These are phyloP conservation scores for Pichia sp. DNA, from an alignment of 1,139 yeast genomes.

Conservation along the genomic window DNA sequence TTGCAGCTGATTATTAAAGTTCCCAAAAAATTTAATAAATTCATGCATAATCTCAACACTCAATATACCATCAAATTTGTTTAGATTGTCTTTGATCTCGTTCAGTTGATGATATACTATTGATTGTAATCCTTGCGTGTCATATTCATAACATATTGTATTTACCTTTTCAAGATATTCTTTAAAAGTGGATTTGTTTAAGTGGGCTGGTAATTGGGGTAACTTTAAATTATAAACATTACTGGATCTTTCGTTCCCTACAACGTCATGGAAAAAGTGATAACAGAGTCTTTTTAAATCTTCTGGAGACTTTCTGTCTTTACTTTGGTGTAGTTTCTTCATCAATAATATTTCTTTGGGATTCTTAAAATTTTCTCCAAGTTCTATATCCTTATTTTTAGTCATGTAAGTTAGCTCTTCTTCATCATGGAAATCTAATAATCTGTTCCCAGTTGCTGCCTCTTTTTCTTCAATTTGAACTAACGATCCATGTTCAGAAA, in stretches of 20 bases:
- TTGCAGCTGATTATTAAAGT: neutral
- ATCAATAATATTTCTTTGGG: constrained; percentile 1
- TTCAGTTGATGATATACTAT: constrained; percentile 2
- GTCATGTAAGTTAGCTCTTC: constrained; percentile 5
- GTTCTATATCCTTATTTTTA: neutral
- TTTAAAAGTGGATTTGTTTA: neutral
- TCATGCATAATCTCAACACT: constrained; percentile 9
- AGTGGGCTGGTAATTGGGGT: constrained; percentile 5
- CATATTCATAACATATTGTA: constrained; percentile 4
- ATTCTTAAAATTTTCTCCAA: neutral
- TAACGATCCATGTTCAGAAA: constrained; percentile 13
- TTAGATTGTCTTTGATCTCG: constrained; percentile 1
- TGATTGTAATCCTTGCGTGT: constrained; percentile 1
- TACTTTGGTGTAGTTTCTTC: neutral
- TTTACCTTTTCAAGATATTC: constrained; percentile 5
- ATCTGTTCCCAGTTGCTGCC: neutral
- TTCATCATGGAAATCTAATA: constrained; percentile 1
- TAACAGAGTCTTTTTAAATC: neutral
- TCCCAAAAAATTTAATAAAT: constrained; percentile 7
- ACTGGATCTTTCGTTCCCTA: neutral
- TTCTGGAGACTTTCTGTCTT: neutral
- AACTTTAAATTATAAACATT: constrained; percentile 2
- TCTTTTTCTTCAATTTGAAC: constrained; percentile 6
- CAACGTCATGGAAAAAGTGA: constrained; percentile 1
- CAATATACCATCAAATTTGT: constrained; percentile 8